phyloP scores from a whole-genome alignment of 129 eudicot species.

The Centrapalus pauciflorus region DNA sequence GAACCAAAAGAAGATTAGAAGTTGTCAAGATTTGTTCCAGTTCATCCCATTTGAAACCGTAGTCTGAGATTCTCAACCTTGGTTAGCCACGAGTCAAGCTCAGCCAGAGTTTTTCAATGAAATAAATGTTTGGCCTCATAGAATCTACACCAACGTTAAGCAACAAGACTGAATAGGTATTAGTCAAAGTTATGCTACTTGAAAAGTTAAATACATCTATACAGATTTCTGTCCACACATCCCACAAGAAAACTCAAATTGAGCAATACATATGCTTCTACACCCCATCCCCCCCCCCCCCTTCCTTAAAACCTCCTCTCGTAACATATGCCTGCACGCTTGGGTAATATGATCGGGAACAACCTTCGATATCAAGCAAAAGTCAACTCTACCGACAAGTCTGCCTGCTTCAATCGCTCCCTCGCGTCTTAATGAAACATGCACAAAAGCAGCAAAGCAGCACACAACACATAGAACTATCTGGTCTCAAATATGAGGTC shows the following conservation, averaged over 20 bases:
- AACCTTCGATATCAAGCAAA: slow-evolving; percentile 28
- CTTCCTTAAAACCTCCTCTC: slow-evolving; percentile 27
- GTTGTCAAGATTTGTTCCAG: too few relatives aligned
- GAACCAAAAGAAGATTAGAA: too few relatives aligned
- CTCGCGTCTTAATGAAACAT: background rate
- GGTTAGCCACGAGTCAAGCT: background rate
- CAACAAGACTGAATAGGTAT: background rate
- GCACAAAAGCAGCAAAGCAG: slow-evolving; percentile 33
- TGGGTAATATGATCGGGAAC: slow-evolving; percentile 84
- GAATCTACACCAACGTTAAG: background rate
- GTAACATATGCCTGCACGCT: slow-evolving; percentile 50
- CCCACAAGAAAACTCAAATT: background rate
- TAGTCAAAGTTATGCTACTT: slow-evolving; percentile 17
- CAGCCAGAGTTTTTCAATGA: background rate
- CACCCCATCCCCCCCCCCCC: slow-evolving; percentile 18
- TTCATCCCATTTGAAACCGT: background rate
- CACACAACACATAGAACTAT: slow-evolving; percentile 15
- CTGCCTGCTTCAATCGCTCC: slow-evolving; percentile 25
- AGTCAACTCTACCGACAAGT: slow-evolving; percentile 18
- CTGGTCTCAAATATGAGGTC: slow-evolving; percentile 31
- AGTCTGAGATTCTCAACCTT: background rate
- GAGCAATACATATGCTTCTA: slow-evolving; percentile 5
- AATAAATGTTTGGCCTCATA: too few relatives aligned
- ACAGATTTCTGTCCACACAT: background rate
- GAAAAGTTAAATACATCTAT: slow-evolving; percentile 29